Evolutionary conservation across 2,329 filamentous ascomycete genomes (phyloP).

Genomic region (Apiospora hydei): DNA sequence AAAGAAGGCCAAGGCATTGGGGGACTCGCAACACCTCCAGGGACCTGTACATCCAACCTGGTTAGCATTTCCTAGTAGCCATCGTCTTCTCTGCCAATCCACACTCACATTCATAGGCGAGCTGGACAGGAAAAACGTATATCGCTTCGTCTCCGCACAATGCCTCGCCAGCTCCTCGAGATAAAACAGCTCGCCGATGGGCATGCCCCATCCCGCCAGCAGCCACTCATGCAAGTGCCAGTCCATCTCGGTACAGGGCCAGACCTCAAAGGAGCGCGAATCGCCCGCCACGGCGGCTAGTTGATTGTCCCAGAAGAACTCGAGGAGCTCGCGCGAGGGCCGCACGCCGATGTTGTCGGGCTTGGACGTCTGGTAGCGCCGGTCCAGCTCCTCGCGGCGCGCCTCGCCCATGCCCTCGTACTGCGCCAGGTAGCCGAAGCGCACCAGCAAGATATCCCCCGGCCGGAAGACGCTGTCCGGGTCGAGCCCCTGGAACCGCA

Average conservation of each 20-base stretch:
- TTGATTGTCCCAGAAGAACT: conserved; percentile 52
- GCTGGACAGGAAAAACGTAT: conserved; percentile 31
- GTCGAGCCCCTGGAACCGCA: conserved; percentile 9
- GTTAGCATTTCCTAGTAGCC: neutral
- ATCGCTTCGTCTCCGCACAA: conserved; percentile 26
- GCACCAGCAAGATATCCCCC: neutral
- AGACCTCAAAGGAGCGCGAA: conserved; percentile 49
- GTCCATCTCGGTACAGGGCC: conserved; percentile 39
- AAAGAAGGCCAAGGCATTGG: neutral
- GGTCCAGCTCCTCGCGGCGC: conserved; percentile 30
- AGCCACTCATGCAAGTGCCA: conserved; percentile 35
- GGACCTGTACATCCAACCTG: neutral
- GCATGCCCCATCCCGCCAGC: conserved; percentile 33
- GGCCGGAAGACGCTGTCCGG: neutral
- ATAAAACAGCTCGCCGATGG: conserved; percentile 34
- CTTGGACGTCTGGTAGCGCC: conserved; percentile 30
- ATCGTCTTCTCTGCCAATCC: too few species aligned
- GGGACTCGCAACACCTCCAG: neutral
- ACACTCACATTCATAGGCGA: conserved; percentile 31
- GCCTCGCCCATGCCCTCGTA: conserved; percentile 32
- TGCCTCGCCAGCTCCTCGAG: conserved; percentile 28
- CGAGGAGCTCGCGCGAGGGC: conserved; percentile 41
- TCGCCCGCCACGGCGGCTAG: conserved; percentile 52
- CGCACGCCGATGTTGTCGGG: conserved; percentile 45
- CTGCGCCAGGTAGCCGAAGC: conserved; percentile 32